Evolutionary conservation across 192 early-diverging fungal species (phyloP), one percentile per base, ranked within the genome.

Genomic region (Phlyctochytrium arcticum): DNA sequence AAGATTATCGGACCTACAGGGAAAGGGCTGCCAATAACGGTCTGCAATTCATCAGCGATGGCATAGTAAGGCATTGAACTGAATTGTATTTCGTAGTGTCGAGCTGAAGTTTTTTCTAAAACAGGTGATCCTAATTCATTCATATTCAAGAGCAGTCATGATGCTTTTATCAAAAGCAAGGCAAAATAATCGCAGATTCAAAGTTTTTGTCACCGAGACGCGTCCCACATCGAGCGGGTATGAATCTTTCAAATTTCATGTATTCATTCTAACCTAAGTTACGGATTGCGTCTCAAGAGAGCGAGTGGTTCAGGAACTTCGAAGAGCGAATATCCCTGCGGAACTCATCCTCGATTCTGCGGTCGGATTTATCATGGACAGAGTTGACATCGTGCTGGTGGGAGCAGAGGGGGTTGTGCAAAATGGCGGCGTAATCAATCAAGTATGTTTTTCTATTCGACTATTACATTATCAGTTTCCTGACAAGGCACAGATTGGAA

Each of bases 381-480:
- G 91, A 70, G 95, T 99, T 15, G 95, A 99, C 67, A 82, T 95
- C 82, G 91, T 98, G 17, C 81, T 99, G 65, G 94, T 94, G 29
- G 97, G 97, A 19, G 97, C 97, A 7, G 97, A 99, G 74, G 97
- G 93, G 32, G 94, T 99, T 5, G 93, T 94, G 1, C 92, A 96
- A 74, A 99, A 94, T 70, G 97, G 97, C 26, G 97, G 97, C 0
- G 68, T 99, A 35, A 92, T 99, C 72, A 99, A 99, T 74, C 88
- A 92, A 67, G 85, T 84, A 68, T 37, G 50, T 48, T 4, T 68
- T 37, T 48, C 29, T 27, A 2, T 24, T 17, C 33, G 31, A 23
- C 50, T 7, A 23, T 32, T 23, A 8, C 30, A 6, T 36, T 17
- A 56, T 33, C n/a, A 36, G 32, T 65, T 32, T 54, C 17, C 10